These are phyloP conservation scores for Agapanthus africanus DNA, from an alignment of 106 monocot species.

Conservation along the genomic window DNA sequence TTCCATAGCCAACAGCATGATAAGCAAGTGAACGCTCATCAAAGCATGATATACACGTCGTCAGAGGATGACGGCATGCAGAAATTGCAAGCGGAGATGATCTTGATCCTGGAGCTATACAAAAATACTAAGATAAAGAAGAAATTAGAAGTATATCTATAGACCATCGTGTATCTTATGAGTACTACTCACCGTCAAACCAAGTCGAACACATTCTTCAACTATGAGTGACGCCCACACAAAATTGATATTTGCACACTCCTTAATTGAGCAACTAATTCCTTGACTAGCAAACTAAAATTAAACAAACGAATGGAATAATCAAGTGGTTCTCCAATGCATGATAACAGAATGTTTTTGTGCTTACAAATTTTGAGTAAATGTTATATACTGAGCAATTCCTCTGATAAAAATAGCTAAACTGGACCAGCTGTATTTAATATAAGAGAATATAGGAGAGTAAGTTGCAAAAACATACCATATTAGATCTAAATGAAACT, in stretches of 20 bases:
- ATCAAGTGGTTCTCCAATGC: not conserved
- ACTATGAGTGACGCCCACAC: slow-evolving; percentile 90
- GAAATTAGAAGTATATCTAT: slow-evolving; percentile 18
- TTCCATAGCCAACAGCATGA: slow-evolving; percentile 90
- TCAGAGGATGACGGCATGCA: slow-evolving; percentile 62
- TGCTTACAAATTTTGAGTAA: not conserved
- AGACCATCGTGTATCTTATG: not conserved
- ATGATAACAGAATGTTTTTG: not conserved
- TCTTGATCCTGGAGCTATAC: slow-evolving; percentile 98
- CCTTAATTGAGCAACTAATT: slow-evolving; percentile 29
- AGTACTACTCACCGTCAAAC: slow-evolving; percentile 57
- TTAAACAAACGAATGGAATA: not conserved
- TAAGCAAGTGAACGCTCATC: slow-evolving; percentile 92
- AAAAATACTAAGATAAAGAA: slow-evolving; percentile 68
- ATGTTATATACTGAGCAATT: not conserved
- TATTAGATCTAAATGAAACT: slow-evolving; percentile 18
- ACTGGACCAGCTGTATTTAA: too few species aligned
- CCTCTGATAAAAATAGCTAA: not conserved
- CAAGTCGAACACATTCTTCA: slow-evolving; percentile 89
- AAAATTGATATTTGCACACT: slow-evolving; percentile 62
- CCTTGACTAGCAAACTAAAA: slow-evolving; percentile 26
- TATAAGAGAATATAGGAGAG: not conserved
- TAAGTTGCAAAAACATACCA: slow-evolving; percentile 25
- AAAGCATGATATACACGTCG: slow-evolving; percentile 83
- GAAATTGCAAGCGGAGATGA: slow-evolving; percentile 90